Evolutionary conservation across 2,329 filamentous ascomycete genomes (phyloP).

Genomic region (Elsinoe fawcettii): DNA sequence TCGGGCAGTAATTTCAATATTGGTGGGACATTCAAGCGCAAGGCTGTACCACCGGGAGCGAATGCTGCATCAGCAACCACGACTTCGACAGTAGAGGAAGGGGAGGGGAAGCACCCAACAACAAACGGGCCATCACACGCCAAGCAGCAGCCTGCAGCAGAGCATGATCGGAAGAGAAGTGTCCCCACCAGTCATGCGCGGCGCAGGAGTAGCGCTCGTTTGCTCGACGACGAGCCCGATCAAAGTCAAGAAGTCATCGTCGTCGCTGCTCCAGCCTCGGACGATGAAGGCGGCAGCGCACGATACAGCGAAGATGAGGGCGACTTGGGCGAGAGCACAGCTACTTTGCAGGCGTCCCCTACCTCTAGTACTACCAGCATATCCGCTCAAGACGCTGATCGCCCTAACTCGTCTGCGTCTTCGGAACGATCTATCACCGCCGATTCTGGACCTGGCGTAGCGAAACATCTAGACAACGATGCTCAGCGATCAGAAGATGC

Average conservation of each 20-base stretch:
- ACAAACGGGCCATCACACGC: background rate
- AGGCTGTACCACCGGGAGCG: slow-evolving; percentile 20
- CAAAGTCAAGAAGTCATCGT: slow-evolving; percentile 5
- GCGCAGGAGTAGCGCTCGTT: background rate
- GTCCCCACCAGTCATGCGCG: background rate
- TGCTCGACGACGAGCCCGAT: background rate
- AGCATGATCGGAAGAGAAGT: background rate
- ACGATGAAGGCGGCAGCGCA: slow-evolving; percentile 23
- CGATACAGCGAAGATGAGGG: slow-evolving; percentile 20
- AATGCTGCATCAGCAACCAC: background rate
- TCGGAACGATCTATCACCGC: background rate
- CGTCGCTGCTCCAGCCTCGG: slow-evolving; percentile 17
- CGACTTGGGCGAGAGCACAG: background rate
- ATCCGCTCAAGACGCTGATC: background rate
- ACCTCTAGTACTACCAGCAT: background rate
- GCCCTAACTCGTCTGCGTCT: background rate
- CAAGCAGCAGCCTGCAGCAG: background rate
- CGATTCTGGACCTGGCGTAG: background rate
- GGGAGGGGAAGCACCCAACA: background rate
- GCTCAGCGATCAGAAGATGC: background rate
- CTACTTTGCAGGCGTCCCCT: slow-evolving; percentile 14
- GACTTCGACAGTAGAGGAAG: background rate
- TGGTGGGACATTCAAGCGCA: slow-evolving; percentile 20
- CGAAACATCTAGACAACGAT: background rate
- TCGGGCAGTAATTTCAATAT: slow-evolving; percentile 16